Base-by-base conservation (phyloP, 495 filamentous ascomycete species). In the Halenospora varia region DNA sequence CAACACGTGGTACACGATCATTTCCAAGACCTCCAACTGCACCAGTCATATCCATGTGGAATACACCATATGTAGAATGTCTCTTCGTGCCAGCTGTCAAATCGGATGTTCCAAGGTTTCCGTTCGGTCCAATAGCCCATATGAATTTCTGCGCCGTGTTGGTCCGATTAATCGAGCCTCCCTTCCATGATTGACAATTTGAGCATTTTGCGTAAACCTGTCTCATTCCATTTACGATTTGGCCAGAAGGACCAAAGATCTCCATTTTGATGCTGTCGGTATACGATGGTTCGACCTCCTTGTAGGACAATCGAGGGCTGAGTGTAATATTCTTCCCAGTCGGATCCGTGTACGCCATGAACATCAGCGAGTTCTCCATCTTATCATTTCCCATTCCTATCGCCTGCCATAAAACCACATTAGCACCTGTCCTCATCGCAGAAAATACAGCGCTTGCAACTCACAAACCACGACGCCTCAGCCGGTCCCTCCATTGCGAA, bases 61-160 rank as follows among this genome's bases (percentile, higher is more conserved):
- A 86, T 0, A 62, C 49, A 25, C 83, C 84, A 62, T 81, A 81
- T 49, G 69, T 68, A 35, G 67, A 57, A 65, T 88, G 85, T n/a
- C 78, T 69, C 35, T 75, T 69, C 6, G 83, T 66, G n/a, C 62
- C 67, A 0, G 75, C 79, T 10, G 69, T 61, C 0, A 60, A 60
- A 25, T 69, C 66, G 63, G 83, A 68, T 23, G 68, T 72, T 10
- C 66, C 66, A 9, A 80, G 57, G 25, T 60, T 55, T 24, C 61
- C 60, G 25, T 69, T 61, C 1, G 75, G 73, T 10, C 84, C 84
- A 11, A 77, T 64, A n/a, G 78, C 84, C 62, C 79, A 87, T 50
- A 84, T 79, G 69, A 84, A 79, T 11, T 70, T 61, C 50, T 79
- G 71, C 0, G 66, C 47, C 1, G 64, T 70, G 45, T 63, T 72